Evolutionary conservation across 2,329 filamentous ascomycete species (phyloP), one percentile per base, ranked within the genome.

Genomic region (Sarocladiaceae sp.): DNA sequence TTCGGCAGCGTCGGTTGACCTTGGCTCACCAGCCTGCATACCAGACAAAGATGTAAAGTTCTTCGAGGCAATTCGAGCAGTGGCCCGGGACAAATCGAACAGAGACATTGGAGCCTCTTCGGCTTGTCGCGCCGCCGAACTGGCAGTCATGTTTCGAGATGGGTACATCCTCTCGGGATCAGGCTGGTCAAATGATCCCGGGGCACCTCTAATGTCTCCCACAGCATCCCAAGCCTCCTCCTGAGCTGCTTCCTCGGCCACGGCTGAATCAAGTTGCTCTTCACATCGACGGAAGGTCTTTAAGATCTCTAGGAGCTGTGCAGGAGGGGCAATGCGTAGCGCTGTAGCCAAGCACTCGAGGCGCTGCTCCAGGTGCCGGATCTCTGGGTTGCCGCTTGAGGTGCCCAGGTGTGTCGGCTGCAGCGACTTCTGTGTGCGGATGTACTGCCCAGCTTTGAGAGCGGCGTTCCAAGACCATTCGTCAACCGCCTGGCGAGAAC

Each of bases 391-490:
- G 53, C 75, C 73, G 55, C 69, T 79, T 13, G 75, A 69, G 24
- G 78, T 80, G 34, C 80, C 73, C 18, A 82, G 63, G 55, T 82
- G 78, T 2, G 76, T 80, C 4, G 78, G 77, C 20, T 68, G 72
- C 18, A 73, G 53, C 0, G 78, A 80, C 26, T 64, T 64, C 13
- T 66, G 56, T 11, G 72, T 79, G 15, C 76, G 74, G 26, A 79
- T 73, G 60, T 89, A 86, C 48, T 85, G 82, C 13, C 87, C 87
- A n/a, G 86, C 84, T 53, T 83, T 76, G 33, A 91, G 70, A 3
- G 87, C 86, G 6, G 86, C 86, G 47, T 79, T 80, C 87, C 87
- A 93, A 2, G 85, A 84, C 62, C 84, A 83, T 47, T 85, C 74
- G 52, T 88, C 83, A 12, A 63, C 55, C 15, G 46, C 45, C 18